These are phyloP conservation scores for Tilletia horrida DNA, from an alignment of 1,284 basidiomycete genomes.

Conservation along the genomic window DNA sequence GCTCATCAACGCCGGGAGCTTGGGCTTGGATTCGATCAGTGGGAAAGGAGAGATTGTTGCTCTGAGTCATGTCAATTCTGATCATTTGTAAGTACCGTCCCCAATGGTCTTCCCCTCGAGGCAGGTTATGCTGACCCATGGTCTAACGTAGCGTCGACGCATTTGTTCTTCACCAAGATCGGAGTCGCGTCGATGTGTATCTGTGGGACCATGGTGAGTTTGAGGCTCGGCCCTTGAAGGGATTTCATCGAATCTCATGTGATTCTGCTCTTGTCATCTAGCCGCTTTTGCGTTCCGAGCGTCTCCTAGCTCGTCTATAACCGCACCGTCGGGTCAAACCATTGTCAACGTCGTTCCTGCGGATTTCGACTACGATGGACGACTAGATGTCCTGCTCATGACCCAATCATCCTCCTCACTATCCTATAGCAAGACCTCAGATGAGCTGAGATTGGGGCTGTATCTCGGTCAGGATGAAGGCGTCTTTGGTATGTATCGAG, in stretches of 20 bases:
- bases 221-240: slow-evolving; percentile 11
- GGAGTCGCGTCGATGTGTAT: slow-evolving; percentile 70
- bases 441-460: slow-evolving; percentile 4
- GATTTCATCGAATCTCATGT: neutral
- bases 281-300: slow-evolving; percentile 66
- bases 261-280: slow-evolving; percentile 44
- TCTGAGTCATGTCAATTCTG: slow-evolving; percentile 90
- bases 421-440: slow-evolving; percentile 53
- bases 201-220: slow-evolving; percentile 77
- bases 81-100: slow-evolving; percentile 73
- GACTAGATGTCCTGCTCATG: slow-evolving; percentile 85
- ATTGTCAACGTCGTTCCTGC: slow-evolving; percentile 76
- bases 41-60: slow-evolving; percentile 72
- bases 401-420: slow-evolving; percentile 39
- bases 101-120: no score
- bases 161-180: slow-evolving; percentile 69
- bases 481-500: slow-evolving; percentile 7
- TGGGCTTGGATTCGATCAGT: slow-evolving; percentile 65
- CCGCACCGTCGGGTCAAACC: slow-evolving; percentile 34
- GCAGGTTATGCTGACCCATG: neutral
- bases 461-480: slow-evolving; percentile 11
- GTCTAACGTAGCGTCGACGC: slow-evolving; percentile 68
- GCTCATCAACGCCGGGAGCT: slow-evolving; percentile 72
- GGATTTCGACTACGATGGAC: slow-evolving; percentile 88
- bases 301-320: slow-evolving; percentile 56